These are phyloP conservation scores for Glycine latifolia DNA, from an alignment of 306 rosid genomes.

Conservation along the genomic window DNA sequence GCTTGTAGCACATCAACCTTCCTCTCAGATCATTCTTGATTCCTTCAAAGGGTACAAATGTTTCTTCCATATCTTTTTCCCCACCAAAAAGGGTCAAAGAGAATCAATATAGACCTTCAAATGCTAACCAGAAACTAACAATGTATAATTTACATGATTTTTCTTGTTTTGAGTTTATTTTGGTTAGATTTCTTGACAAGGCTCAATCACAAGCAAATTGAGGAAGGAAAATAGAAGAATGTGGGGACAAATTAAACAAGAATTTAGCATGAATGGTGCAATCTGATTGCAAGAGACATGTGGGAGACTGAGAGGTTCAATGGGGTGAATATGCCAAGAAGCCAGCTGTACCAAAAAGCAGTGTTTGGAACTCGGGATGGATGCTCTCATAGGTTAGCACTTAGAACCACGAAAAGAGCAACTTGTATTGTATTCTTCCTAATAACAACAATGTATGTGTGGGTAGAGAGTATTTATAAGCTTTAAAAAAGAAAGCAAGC, in stretches of 20 bases:
- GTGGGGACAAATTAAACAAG: constrained; percentile 20
- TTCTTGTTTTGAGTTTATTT: neutral
- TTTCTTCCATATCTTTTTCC: constrained; percentile 66
- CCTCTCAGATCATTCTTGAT: constrained; percentile 90
- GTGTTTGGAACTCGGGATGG: constrained; percentile 31
- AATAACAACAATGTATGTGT: constrained; percentile 38
- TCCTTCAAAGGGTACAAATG: constrained; percentile 82
- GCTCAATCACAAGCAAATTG: constrained; percentile 11
- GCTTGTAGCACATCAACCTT: constrained; percentile 87
- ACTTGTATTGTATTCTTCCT: constrained; percentile 41
- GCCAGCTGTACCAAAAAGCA: constrained; percentile 43
- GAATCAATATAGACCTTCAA: constrained; percentile 14
- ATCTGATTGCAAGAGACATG: constrained; percentile 44
- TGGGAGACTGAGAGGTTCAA: constrained; percentile 47
- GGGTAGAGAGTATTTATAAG: constrained; percentile 50
- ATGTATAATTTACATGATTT: constrained; percentile 59
- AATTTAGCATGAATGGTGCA: constrained; percentile 9
- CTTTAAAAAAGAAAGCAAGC: constrained; percentile 23
- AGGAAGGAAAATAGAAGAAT: constrained; percentile 14
- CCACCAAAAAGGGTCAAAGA: constrained; percentile 26
- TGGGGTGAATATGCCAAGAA: constrained; percentile 40
- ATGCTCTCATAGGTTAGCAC: constrained; percentile 24
- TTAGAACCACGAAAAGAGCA: constrained; percentile 9
- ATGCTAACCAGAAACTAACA: constrained; percentile 2
- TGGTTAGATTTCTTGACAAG: constrained; percentile 29